A percentile compares a stretch with the other conserved stretches of the same genome.
phyloP scores from a whole-genome alignment of 2,329 filamentous ascomycete genomes.

The Endoconidiophora polonica region DNA sequence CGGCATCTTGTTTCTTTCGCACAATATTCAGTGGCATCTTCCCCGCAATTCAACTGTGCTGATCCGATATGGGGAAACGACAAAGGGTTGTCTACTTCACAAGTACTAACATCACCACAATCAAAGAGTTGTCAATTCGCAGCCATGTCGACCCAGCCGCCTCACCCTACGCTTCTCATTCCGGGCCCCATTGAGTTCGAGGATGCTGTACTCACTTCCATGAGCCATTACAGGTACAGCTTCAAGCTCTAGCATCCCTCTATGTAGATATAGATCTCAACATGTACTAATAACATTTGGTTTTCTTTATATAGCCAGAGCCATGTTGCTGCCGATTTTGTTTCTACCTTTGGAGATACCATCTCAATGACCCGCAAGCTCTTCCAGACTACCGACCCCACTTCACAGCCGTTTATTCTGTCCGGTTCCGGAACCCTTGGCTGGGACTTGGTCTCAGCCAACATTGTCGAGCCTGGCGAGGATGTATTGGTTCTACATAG shows the following conservation, averaged over 20 bases:
- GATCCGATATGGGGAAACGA: neutral
- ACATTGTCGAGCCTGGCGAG: slow-evolving; percentile 77
- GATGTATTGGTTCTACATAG: slow-evolving; percentile 86
- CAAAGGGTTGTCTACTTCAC: slow-evolving; percentile 1
- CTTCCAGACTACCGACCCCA: slow-evolving; percentile 72
- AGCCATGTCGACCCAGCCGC: slow-evolving; percentile 42
- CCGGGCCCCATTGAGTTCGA: slow-evolving; percentile 97
- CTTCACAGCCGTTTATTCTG: slow-evolving; percentile 81
- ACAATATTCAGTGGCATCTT: too few species aligned
- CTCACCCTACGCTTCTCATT: slow-evolving; percentile 67
- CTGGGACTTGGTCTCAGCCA: slow-evolving; percentile 93
- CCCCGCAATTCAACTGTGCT: neutral
- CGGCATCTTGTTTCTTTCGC: too few species aligned
- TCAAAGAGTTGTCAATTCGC: slow-evolving; percentile 8
- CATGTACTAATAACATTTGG: neutral
- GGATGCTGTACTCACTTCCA: slow-evolving; percentile 85
- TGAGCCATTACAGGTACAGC: slow-evolving; percentile 74
- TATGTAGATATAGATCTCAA: neutral
- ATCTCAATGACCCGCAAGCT: slow-evolving; percentile 78
- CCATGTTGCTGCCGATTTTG: slow-evolving; percentile 79
- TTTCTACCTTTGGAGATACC: slow-evolving; percentile 79
- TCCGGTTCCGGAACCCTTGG: slow-evolving; percentile 89
- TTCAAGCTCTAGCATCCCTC: neutral
- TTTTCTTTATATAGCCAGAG: slow-evolving; percentile 49
- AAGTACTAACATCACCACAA: neutral